Evolutionary conservation across 352 stramenopile species (phyloP).

Genomic region (Phytophthora sansomeana): DNA sequence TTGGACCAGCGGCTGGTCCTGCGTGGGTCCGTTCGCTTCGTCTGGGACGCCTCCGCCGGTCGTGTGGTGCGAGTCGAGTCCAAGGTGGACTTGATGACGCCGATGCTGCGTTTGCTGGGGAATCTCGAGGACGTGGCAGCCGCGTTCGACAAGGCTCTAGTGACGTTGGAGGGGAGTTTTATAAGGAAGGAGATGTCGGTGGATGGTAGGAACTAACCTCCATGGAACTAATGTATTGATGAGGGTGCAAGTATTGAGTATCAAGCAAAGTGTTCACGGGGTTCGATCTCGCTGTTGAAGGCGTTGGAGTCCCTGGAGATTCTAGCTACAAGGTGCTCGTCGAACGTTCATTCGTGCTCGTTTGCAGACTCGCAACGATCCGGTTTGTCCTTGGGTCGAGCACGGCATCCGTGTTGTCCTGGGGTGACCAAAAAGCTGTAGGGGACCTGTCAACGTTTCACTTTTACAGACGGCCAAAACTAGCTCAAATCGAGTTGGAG

Average conservation of each 20-base stretch:
- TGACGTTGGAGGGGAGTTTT: conserved; percentile 19
- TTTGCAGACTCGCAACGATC: too few relatives aligned
- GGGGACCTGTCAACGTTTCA: too few relatives aligned
- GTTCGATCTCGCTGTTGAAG: too few relatives aligned
- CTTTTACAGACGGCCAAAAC: too few relatives aligned
- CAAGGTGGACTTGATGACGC: conserved; percentile 10
- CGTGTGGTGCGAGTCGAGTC: conserved; percentile 15
- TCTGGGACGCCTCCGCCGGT: conserved; percentile 14
- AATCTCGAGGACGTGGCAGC: conserved; percentile 15
- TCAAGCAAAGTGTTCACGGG: too few relatives aligned
- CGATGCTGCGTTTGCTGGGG: conserved; percentile 15
- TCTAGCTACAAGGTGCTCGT: too few relatives aligned
- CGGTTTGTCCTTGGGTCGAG: too few relatives aligned
- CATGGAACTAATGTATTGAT: not conserved
- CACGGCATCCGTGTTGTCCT: too few relatives aligned
- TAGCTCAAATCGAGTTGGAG: too few relatives aligned
- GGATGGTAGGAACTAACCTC: not conserved
- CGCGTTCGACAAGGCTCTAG: conserved; percentile 15
- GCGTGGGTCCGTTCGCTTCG: conserved; percentile 17
- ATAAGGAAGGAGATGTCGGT: not conserved
- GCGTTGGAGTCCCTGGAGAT: too few relatives aligned
- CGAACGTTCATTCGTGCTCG: too few relatives aligned
- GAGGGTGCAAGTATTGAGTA: not conserved
- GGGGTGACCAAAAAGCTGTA: too few relatives aligned
- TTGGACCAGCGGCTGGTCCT: conserved; percentile 14